Evolutionary conservation across 108 stramenopile species (phyloP), one percentile per base, ranked within the genome.

Genomic region (Pseudonitzschia multistriata): DNA sequence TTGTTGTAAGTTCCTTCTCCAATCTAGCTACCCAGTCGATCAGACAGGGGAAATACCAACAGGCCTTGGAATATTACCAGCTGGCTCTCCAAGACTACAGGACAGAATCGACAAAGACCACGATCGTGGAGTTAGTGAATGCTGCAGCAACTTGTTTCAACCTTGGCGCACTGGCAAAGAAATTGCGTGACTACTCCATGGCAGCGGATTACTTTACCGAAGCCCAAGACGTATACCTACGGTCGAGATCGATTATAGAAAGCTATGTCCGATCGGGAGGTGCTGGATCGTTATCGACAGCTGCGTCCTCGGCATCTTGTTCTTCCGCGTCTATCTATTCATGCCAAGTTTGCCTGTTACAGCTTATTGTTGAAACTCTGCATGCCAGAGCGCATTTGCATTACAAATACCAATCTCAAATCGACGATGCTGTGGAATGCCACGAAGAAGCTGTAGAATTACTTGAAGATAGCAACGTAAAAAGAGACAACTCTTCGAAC

Each of bases 61-160:
- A 71, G 34, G 77, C 77, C 3, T 13, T 72, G 0, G 71, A 70
- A 14, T 64, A 62, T 34, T 78, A 78, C 47, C 77, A 65, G 25
- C 13, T 59, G 30, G 77, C 77, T 3, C 66, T 78, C 3, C 62
- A 63, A 36, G 66, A 69, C 22, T 78, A 78, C 66, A 40, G 45
- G 22, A 62, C 24, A 13, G 48, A 65, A 22, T 30, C 34, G n/a
- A 25, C 57, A 8, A 70, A 62, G 19, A 55, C 65, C 37, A 65
- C 70, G 29, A 59, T 72, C 62, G 71, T 78, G 15, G 69, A 78
- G 45, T 56, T 71, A 21, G 70, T 71, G 24, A 78, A 78, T 72
- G 77, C 77, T 14, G 77, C 77, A 14, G 77, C 77, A 3, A 78
- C 77, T 0, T 68, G 70, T 54, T 78, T 78, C 60, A 78, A 78